These are phyloP conservation scores for Panus rudis DNA, from an alignment of 768 basidiomycete species.

Conservation along the genomic window DNA sequence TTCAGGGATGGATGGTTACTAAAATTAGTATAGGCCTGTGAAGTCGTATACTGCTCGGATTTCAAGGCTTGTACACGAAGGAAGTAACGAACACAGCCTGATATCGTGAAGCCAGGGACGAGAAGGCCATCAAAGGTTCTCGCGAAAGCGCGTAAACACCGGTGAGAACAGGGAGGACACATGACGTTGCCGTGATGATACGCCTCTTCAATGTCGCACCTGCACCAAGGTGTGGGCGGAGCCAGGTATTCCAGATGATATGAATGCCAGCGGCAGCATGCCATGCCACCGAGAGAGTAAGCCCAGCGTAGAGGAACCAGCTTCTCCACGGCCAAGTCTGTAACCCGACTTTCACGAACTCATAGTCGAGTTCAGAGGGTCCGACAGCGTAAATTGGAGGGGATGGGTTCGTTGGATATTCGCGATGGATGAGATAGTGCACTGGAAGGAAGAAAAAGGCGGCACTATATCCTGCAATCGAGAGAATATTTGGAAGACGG, in stretches of 20 bases:
- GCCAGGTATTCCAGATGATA: constrained; percentile 46
- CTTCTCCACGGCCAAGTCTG: constrained; percentile 54
- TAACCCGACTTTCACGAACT: constrained; percentile 73
- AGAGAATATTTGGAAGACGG: constrained; percentile 38
- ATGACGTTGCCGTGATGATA: constrained; percentile 27
- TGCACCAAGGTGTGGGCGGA: constrained; percentile 23
- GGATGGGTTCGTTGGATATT: constrained; percentile 38
- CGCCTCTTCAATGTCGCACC: constrained; percentile 21
- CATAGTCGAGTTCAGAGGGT: constrained; percentile 75
- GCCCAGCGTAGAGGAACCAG: constrained; percentile 54
- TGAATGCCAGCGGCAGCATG: constrained; percentile 60
- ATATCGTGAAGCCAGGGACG: constrained; percentile 44
- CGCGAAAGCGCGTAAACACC: constrained; percentile 48
- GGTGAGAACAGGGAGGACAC: constrained; percentile 44
- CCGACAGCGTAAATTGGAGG: constrained; percentile 52
- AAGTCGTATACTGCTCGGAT: not conserved
- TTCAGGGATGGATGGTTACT: not conserved
- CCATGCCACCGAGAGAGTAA: constrained; percentile 47
- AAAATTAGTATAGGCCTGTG: not conserved
- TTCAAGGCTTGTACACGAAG: constrained; percentile 27
- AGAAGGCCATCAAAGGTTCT: constrained; percentile 53
- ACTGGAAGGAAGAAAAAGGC: constrained; percentile 55
- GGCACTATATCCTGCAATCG: constrained; percentile 56
- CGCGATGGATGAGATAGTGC: constrained; percentile 65
- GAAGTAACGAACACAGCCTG: constrained; percentile 40